A percentile compares a stretch with the other conserved stretches of the same genome.
Evolutionary conservation across 1,284 basidiomycete genomes (phyloP).

Genomic region (Polyporus tsugae): DNA sequence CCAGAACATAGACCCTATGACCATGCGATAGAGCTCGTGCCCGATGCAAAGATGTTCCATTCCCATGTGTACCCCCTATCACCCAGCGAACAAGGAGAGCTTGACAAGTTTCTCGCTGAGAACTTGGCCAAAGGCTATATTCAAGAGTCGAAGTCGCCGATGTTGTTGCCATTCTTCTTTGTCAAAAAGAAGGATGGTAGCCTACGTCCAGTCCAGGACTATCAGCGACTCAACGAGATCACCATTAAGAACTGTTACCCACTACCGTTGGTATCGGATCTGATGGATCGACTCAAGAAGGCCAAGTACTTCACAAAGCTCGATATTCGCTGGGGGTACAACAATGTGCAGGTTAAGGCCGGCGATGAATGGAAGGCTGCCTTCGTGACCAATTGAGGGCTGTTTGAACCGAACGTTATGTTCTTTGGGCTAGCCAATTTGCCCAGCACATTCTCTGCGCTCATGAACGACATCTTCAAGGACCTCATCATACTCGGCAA

Average conservation of each 20-base stretch:
- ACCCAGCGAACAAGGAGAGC: not conserved
- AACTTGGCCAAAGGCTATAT: conserved; percentile 39
- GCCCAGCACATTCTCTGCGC: conserved; percentile 11
- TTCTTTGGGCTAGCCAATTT: conserved; percentile 17
- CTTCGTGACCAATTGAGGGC: conserved; percentile 10
- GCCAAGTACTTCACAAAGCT: conserved; percentile 20
- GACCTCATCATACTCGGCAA: too few species aligned
- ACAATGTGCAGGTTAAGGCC: conserved; percentile 17
- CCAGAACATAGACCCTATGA: conserved; percentile 11
- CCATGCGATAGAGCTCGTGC: conserved; percentile 17
- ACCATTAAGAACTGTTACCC: conserved; percentile 39
- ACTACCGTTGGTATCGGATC: conserved; percentile 9
- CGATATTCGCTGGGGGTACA: conserved; percentile 11
- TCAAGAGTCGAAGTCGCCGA: conserved; percentile 37
- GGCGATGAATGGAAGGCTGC: conserved; percentile 21
- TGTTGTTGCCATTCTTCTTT: conserved; percentile 46
- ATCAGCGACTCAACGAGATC: conserved; percentile 26
- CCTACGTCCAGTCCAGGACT: conserved; percentile 43
- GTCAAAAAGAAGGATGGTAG: conserved; percentile 50
- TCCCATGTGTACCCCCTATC: conserved; percentile 17
- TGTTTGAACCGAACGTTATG: conserved; percentile 14
- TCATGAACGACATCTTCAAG: conserved; percentile 10
- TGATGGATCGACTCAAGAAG: conserved; percentile 11
- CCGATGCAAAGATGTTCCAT: conserved; percentile 9
- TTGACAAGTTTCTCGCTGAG: conserved; percentile 40